Base-by-base conservation (phyloP, 1,139 yeast genomes). In the Saccharomycopsis hybrid region DNA sequence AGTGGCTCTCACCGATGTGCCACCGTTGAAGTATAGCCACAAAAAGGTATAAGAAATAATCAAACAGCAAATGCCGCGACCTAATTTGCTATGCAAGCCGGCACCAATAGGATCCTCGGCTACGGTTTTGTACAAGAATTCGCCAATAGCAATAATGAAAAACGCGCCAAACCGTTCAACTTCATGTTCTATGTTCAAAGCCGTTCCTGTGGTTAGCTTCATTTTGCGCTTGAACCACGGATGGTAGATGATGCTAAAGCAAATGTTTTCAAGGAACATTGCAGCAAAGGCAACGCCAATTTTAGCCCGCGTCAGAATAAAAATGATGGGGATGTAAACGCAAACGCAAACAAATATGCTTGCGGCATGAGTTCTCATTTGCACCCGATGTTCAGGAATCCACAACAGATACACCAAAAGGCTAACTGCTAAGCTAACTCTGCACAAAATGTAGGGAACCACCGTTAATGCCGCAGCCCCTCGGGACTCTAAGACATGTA, bases 141-240 rank as follows among this genome's bases (percentile, higher is more conserved):
- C 86, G 30, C 87, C 87, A 57, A 81, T 70, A 5, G 85, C 85
- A 64, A 81, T 80, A 55, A 81, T 76, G 49, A 72, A 80, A 60
- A 81, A 80, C 0, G 80, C 76, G 2, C 74, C 71, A 58, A 72
- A 73, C 51, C 87, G 64, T 60, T 81, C 87, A 25, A 78, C 83
- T 58, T 79, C 85, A 58, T 81, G 86, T 58, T 80, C 85, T 52
- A 82, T 77, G 58, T 80, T 80, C 53, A 80, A 62, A 0, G 86
- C 86, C 0, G 87, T 79, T 3, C 82, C 74, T 51, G 70, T 72
- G 9, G 69, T 71, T 47, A 76, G 59, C 5, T 66, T 62, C 57
- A 79, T 52, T 45, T 60, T 67, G 58, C 78, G 44, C 40, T 47
- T 80, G 49, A 71, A 63, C 60, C 61, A 59, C 2, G 85, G 84